Evolutionary conservation across 108 stramenopile genomes (phyloP), one percentile per base, ranked within the genome.

Genomic region (Aurantiochytrium sp.): DNA sequence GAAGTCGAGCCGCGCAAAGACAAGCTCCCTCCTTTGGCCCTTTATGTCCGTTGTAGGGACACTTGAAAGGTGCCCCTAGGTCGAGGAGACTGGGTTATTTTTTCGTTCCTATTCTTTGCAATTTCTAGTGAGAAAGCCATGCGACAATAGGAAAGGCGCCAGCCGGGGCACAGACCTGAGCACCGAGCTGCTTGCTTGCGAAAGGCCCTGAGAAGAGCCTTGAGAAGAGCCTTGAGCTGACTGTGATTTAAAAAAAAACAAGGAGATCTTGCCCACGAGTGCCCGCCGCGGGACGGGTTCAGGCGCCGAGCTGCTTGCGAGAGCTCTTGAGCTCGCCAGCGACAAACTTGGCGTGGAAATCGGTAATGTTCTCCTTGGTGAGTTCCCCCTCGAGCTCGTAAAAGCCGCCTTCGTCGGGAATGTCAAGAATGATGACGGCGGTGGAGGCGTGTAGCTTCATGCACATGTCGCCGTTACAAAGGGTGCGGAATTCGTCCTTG

Each of bases 351-450:
- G 27, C 39, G 30, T 93, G 52, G 69, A 93, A 93, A 4, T 55
- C 59, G 39, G 73, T 85, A 85, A 95, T 89, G n/a, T 88, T 90
- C 37, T 90, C 90, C 52, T 68, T 86, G 39, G 92, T 92, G 36
- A 94, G 85, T 3, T 93, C 93, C 22, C 90, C 92, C 42, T 86
- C 88, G 69, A 90, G 89, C 22, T 91, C 68, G 85, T 92, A 94
- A 87, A 73, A 95, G n/a, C 73, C 89, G 17, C 95, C 95, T 37
- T 92, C 86, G 69, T 93, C 89, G 30, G 92, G 92, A 34, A 95
- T 91, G 85, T 95, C 93, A 54, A 95, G 86, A 36, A 93, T 69
- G 39, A 94, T 69, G 89, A 95, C 90, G 48, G 89, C 85, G 30
- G 93, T 89, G 17, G 73, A 54, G 5, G 90, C 91, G 30, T 54